These are phyloP conservation scores for Globisporangium paroecandrum DNA, from an alignment of 352 stramenopile genomes.

Conservation along the genomic window DNA sequence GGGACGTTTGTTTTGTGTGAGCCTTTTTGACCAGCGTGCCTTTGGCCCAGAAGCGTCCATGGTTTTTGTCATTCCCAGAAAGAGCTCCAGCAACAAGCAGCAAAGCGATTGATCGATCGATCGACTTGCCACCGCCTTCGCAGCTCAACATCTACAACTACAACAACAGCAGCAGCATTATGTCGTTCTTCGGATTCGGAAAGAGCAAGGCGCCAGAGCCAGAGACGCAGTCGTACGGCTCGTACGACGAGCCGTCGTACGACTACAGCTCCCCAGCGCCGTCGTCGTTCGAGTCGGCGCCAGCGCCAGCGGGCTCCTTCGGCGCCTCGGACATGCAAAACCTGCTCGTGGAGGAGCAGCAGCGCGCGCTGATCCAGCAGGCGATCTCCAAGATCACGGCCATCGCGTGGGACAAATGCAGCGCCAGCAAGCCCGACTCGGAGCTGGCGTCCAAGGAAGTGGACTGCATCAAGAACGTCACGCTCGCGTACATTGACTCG, in stretches of 20 bases:
- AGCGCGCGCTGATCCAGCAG: conserved; percentile 84
- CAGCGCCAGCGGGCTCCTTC: conserved; percentile 24
- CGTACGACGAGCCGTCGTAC: conserved; percentile 75
- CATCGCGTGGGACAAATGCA: conserved; percentile 89
- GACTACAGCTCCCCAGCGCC: conserved; percentile 51
- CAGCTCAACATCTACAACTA: not conserved
- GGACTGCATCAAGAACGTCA: conserved; percentile 88
- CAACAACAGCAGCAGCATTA: conserved; percentile 21
- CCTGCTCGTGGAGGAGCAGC: conserved; percentile 85
- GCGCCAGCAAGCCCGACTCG: conserved; percentile 75
- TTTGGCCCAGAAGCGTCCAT: not conserved
- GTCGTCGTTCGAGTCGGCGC: conserved; percentile 37
- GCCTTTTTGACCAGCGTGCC: conserved; percentile 1
- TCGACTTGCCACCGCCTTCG: not conserved
- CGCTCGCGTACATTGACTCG: conserved; percentile 83
- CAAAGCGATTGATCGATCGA: not conserved
- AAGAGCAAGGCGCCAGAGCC: conserved; percentile 65
- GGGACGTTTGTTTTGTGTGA: not conserved
- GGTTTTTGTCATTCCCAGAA: conserved; percentile 5
- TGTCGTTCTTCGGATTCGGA: conserved; percentile 83
- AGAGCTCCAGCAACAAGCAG: not conserved
- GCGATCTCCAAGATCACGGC: conserved; percentile 88
- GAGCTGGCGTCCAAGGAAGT: conserved; percentile 78
- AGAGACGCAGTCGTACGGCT: conserved; percentile 34
- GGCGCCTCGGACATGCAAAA: conserved; percentile 71